A percentile compares a stretch with the other conserved stretches of the same genome.
These are phyloP conservation scores for Eucalyptus decipiens DNA, from an alignment of 345 rosid species.

Conservation along the genomic window DNA sequence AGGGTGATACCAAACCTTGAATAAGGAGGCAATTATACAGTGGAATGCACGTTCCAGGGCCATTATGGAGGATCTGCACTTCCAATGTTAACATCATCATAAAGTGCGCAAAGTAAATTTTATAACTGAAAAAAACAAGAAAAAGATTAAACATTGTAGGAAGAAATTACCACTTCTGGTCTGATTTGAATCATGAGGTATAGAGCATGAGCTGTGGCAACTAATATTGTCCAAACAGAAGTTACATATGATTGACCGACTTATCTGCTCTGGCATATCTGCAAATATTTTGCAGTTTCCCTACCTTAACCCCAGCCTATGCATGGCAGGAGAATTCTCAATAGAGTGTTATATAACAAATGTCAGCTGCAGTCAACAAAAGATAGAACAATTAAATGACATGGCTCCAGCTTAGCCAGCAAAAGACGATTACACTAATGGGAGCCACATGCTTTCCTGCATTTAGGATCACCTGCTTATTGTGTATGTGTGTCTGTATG, in stretches of 20 bases:
- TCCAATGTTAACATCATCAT: not conserved
- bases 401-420: not conserved
- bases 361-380: not conserved
- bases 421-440: fast-evolving
- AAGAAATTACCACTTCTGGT: constrained; percentile 63
- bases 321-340: not conserved
- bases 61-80: constrained; percentile 71
- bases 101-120: not conserved
- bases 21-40: constrained; percentile 67
- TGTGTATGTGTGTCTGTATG: constrained; percentile 8
- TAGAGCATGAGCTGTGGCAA: constrained; percentile 50
- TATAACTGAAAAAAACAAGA: not conserved
- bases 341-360: not conserved
- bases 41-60: constrained; percentile 78
- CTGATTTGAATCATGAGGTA: constrained; percentile 69
- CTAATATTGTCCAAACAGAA: constrained; percentile 69
- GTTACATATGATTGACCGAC: constrained; percentile 90
- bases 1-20: constrained; percentile 40
- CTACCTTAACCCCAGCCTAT: constrained; percentile 10
- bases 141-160: not conserved
- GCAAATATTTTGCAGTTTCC: constrained; percentile 35
- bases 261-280: constrained; percentile 72
- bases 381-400: not conserved
- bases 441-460: not conserved
- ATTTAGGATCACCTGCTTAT: not conserved